Conservation (phyloP, 176 grass and related monocot genomes). For the Guadua angustifolia region DNA sequence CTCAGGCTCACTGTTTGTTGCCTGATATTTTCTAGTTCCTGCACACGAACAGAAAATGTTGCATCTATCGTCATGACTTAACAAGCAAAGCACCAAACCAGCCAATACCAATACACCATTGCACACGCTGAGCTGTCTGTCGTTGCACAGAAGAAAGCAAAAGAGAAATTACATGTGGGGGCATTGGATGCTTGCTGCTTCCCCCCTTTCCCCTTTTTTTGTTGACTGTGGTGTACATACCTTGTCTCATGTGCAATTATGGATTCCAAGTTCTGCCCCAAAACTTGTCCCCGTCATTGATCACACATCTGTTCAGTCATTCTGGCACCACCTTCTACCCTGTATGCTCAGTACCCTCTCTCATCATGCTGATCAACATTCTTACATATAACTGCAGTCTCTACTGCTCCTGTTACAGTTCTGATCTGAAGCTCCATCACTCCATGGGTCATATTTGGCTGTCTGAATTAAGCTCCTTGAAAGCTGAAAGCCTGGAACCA, state of each 20-base stretch:
- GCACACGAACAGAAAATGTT: neutral
- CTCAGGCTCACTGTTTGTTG: neutral
- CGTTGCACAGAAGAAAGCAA: constrained; percentile 2
- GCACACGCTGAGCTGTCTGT: constrained; percentile 12
- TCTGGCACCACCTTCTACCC: neutral
- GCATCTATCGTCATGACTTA: neutral
- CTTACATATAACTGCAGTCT: neutral
- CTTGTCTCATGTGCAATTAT: constrained; percentile 36
- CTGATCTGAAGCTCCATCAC: constrained; percentile 8
- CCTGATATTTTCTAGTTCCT: neutral
- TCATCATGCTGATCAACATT: constrained; percentile 29
- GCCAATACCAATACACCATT: neutral
- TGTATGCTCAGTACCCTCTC: neutral
- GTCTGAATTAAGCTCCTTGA: neutral
- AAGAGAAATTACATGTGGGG: constrained; percentile 12
- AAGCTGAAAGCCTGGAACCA: constrained; percentile 11
- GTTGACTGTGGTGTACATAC: constrained; percentile 2
- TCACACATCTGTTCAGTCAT: constrained; percentile 11
- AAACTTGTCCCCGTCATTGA: constrained; percentile 14
- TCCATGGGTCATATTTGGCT: neutral
- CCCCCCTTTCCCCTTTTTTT: neutral
- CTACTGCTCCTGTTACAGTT: neutral
- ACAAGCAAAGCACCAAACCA: constrained; percentile 21
- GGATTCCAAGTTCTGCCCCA: neutral
- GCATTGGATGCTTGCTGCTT: constrained; percentile 28